Evolutionary conservation across 495 filamentous ascomycete species (phyloP), one percentile per base, ranked within the genome.

Genomic region (Oidiodendron maius): DNA sequence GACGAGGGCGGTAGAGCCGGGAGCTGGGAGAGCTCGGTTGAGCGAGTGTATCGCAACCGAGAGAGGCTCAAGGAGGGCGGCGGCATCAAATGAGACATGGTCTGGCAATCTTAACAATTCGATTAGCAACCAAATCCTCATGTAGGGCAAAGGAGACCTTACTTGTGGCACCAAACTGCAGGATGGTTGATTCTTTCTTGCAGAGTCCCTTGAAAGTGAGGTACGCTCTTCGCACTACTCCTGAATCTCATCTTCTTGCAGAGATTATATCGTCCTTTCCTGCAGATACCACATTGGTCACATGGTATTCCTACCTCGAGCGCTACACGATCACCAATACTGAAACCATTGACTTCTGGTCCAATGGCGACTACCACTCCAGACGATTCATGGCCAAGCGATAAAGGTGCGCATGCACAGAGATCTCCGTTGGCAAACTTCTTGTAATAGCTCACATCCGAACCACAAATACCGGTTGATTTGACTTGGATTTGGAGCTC

Each of bases 151-250:
- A 22, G 16, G 20, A 4, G 8, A 38, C 62, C 71, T 56, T 64
- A 82, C 80, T 79, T 81, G 56, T 87, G 80, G 59, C 82, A 86
- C 82, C 83, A 88, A 28, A 63, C 69, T 9, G 87, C 88, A 0
- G 88, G 89, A 65, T 95, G 89, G 65, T 95, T 95, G 51, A 94
- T 89, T 43, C 77, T 74, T 53, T 89, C 85, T 68, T 94, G 91
- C 25, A 96, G 73, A n/a, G 89, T 95, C 18, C 90, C 90, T 66
- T 94, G 88, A 49, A 82, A 82, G 58, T 96, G 90, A 30, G 90
- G 90, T 52, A 82, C 82, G 32, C 74, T 74, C 64, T 93, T 95
- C 39, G 88, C 90, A 55, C 82, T 87, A 59, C 83, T 86, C 62
- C 89, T 74, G 64, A 96, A 96, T 24, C 73, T 74, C 81, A 96